Base-by-base conservation (phyloP, 1,284 basidiomycete genomes). In the Leccinum angustisporum region DNA sequence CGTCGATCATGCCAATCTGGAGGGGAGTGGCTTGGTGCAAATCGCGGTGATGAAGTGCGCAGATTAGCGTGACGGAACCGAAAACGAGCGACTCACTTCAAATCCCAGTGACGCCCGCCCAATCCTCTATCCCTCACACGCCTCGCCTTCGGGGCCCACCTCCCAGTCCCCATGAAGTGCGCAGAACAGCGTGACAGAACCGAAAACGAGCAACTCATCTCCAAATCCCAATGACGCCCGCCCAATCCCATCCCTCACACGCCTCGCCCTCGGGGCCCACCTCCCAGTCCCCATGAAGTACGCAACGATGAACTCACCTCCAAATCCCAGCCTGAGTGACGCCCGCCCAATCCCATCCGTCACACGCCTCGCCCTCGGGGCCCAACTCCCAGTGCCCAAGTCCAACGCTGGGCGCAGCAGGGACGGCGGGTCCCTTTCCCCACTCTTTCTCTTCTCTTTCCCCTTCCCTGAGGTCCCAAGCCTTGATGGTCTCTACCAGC, bases 1-100 rank as follows among this genome's bases (percentile, higher is more conserved):
- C 95, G 72, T 99, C 97, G 61, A 99, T 96, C 83, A 98, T 95
- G 38, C 96, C 97, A 61, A 99, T 98, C 76, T 99, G 97, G 75
- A 97, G 94, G 14, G 92, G 85, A 99, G 83, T 18, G 97, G 97
- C 74, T 99, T 99, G 27, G 92, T 93, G 78, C 94, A 99, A 69
- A 99, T 97, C 1, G 91, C 90, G 21, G 86, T 86, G 56, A 98
- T 81, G 25, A 27, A 27, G 25, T 27, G 25, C 4, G 25, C 25
- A 27, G 25, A 27, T 27, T 27, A 27, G 25, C 25, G 25, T 27
- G 25, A 27, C 25, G 25, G 25, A 27, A 27, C 27, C 27, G 27
- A 27, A 27, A 27, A 27, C 27, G 27, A 27, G 27, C 27, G 27
- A 27, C 25, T 27, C 25, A 27, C 25, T 27, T 5, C 25, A 27